A percentile compares a stretch with the other conserved stretches of the same genome.
These are phyloP conservation scores for Beauveria bassiana DNA, from an alignment of 2,329 filamentous ascomycete species.

Conservation along the genomic window DNA sequence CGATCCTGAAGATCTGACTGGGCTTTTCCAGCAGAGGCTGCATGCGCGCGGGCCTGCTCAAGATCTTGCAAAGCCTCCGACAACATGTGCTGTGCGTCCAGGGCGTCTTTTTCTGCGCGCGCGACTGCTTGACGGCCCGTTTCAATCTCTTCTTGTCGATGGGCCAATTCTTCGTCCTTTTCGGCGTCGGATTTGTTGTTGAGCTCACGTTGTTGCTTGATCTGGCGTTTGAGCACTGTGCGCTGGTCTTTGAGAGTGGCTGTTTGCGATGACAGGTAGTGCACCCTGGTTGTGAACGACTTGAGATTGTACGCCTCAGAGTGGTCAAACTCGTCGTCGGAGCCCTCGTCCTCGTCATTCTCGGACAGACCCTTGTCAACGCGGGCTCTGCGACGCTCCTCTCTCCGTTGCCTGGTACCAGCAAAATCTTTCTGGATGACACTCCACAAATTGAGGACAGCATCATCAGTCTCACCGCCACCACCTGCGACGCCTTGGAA, in stretches of 20 bases:
- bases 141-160: conserved; percentile 50
- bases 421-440: conserved; percentile 44
- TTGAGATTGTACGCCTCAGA: conserved; percentile 62
- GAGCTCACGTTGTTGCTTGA: conserved; percentile 89
- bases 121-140: conserved; percentile 28
- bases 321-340: conserved; percentile 48
- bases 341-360: conserved; percentile 48
- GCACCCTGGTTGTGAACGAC: conserved; percentile 71
- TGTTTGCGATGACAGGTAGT: conserved; percentile 70
- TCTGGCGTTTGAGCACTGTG: conserved; percentile 78
- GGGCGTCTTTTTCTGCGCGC: conserved; percentile 30
- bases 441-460: conserved; percentile 49
- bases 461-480: conserved; percentile 46
- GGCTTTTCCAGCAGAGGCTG: conserved; percentile 17
- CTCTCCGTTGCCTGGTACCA: conserved; percentile 45
- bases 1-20: conserved; percentile 33
- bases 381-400: conserved; percentile 44
- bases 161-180: conserved; percentile 56
- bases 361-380: conserved; percentile 49
- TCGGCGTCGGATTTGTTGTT: conserved; percentile 78
- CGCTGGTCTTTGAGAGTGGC: conserved; percentile 80
- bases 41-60: conserved; percentile 27
- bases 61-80: conserved; percentile 40
- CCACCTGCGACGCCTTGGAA: conserved; percentile 20
- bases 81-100: conserved; percentile 39